Base-by-base conservation (phyloP, 2,329 filamentous ascomycete species). In the Nectriaceae sp. region DNA sequence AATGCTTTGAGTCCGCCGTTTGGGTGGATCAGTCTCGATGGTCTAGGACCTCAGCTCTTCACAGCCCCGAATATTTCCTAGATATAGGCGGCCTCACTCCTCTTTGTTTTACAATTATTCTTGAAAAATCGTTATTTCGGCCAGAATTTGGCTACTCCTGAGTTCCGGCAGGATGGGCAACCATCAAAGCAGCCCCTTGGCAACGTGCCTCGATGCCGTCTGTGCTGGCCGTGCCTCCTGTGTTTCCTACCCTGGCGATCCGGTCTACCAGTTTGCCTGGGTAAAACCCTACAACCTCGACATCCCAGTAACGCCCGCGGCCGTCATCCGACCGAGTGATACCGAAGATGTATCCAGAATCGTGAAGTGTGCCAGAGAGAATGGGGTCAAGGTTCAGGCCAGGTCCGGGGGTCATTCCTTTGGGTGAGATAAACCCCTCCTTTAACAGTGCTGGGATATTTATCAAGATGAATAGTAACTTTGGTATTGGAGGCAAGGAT, bases 401-500 rank as follows among this genome's bases (percentile, higher is more conserved):
- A 80, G 75, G 54, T 83, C 81, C 2, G 84, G 84, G 4, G 84
- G 84, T 0, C 84, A 87, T 58, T 86, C 82, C 0, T 88, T 84
- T 53, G 83, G 72, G 77, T 79, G 63, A 57, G 75, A 51, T n/a
- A 0, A 4, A 1, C 4, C 0, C 39, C 11, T 0, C 3, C 11
- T 16, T 10, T 16, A 18, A 37, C 33, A 11, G 6, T 6, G 10
- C 11, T 11, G 16, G 6, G 33, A 1, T 1, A 4, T 5, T 10
- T 10, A 37, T 35, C 55, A 2, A 52, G 3, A 1, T 3, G 13
- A 40, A 37, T 21, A 73, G 70, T 15, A 73, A 73, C 49, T 68
- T 64, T 43, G 71, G 77, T 10, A 55, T 80, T 0, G 79, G 79
- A 2, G 80, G 79, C 6, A 66, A 69, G 11, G 71, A 78, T 45